Conservation (phyloP, 2,329 filamentous ascomycete genomes). For the Ustulina deusta region DNA sequence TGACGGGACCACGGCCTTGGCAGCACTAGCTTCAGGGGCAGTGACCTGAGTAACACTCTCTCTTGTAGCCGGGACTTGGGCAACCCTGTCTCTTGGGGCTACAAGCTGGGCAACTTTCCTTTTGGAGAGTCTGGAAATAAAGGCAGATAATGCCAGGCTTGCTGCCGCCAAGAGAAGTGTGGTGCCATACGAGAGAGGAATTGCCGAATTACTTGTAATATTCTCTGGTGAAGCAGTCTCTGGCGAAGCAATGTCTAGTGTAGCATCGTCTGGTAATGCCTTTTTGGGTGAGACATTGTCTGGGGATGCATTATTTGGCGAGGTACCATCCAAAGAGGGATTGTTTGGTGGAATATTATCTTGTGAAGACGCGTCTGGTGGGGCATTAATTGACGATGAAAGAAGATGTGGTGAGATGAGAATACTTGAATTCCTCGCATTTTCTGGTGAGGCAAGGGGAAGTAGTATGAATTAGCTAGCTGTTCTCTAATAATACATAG, state of each 20-base stretch:
- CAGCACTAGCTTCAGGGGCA: not conserved
- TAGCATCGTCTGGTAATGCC: not conserved
- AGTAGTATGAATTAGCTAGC: conserved; percentile 29
- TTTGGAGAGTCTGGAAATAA: conserved; percentile 6
- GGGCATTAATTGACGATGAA: not conserved
- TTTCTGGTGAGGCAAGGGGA: conserved; percentile 17
- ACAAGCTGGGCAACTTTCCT: not conserved
- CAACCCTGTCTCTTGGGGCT: not conserved
- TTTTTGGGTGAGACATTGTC: not conserved
- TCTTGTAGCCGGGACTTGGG: not conserved
- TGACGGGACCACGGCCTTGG: not conserved
- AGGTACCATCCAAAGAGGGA: no score
- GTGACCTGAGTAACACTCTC: not conserved
- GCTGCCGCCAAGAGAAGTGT: conserved; percentile 8
- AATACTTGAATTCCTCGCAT: conserved; percentile 18
- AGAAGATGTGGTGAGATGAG: not conserved
- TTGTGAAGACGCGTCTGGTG: not conserved
- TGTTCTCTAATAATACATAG: conserved; percentile 21
- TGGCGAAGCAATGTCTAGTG: not conserved
- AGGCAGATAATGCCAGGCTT: conserved; percentile 1
- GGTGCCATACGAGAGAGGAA: conserved; percentile 6
- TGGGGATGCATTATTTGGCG: not conserved
- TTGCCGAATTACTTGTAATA: not conserved
- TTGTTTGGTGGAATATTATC: not conserved
- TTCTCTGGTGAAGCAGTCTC: not conserved